Evolutionary conservation across 2,329 filamentous ascomycete species (phyloP).

Genomic region (Stachybotrys echinatus): DNA sequence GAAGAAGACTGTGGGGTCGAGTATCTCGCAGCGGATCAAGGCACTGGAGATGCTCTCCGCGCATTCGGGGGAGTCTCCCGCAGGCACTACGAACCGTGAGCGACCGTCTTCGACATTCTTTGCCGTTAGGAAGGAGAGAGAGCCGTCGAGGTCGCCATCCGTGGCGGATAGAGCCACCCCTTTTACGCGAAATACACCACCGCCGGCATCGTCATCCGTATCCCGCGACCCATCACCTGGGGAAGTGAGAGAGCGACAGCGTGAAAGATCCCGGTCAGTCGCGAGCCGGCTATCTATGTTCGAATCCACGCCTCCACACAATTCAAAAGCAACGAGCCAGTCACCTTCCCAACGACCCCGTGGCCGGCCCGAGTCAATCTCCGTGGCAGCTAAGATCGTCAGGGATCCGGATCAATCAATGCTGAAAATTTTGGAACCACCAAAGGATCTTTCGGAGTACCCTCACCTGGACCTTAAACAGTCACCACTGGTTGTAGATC

Average conservation of each 20-base stretch:
- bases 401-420: constrained; percentile 51
- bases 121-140: constrained; percentile 47
- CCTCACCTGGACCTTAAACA: constrained; percentile 49
- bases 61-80: constrained; percentile 17
- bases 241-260: constrained; percentile 22
- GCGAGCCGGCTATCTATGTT: constrained; percentile 53
- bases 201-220: constrained; percentile 31
- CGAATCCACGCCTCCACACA: constrained; percentile 27
- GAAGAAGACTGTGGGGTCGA: constrained; percentile 79
- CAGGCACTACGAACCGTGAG: constrained; percentile 20
- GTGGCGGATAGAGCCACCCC: constrained; percentile 38
- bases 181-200: constrained; percentile 22
- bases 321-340: constrained; percentile 12
- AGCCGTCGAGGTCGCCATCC: constrained; percentile 39
- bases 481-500: constrained; percentile 54
- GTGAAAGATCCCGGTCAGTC: constrained; percentile 48
- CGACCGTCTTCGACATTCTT: constrained; percentile 52
- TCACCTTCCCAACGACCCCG: constrained; percentile 29
- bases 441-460: constrained; percentile 37
- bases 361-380: constrained; percentile 68
- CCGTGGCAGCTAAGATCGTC: constrained; percentile 80
- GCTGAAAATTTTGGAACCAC: constrained; percentile 33
- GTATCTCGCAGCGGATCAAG: constrained; percentile 92
- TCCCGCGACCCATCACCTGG: constrained; percentile 41
- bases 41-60: constrained; percentile 75